These are phyloP conservation scores for Aspergillus novoparasiticus DNA, from an alignment of 2,329 filamentous ascomycete species.

Conservation along the genomic window DNA sequence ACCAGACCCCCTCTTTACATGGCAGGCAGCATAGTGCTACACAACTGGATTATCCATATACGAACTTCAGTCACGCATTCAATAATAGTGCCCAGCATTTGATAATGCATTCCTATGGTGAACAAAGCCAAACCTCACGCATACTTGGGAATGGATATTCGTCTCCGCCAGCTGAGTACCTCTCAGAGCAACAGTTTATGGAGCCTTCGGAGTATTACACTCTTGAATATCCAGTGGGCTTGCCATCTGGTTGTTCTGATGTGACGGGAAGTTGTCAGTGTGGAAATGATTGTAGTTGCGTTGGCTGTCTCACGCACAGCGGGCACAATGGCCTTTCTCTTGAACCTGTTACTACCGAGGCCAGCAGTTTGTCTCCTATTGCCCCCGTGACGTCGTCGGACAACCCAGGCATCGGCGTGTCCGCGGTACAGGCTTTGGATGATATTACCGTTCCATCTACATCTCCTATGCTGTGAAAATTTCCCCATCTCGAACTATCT, in stretches of 20 bases:
- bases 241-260: constrained; percentile 48
- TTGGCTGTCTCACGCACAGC: constrained; percentile 56
- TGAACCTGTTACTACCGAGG: constrained; percentile 22
- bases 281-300: constrained; percentile 54
- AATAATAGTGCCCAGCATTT: constrained; percentile 18
- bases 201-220: constrained; percentile 46
- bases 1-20: constrained; percentile 24
- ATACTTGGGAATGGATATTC: constrained; percentile 27
- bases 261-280: constrained; percentile 55
- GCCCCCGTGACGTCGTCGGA: constrained; percentile 5
- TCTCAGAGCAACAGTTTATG: constrained; percentile 37
- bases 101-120: constrained; percentile 24
- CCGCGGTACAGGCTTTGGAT: constrained; percentile 22
- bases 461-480: constrained; percentile 24
- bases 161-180: constrained; percentile 27
- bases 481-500: not conserved
- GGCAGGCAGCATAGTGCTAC: constrained; percentile 17
- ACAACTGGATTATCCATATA: constrained; percentile 23
- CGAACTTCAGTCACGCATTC: constrained; percentile 18
- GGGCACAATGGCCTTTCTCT: constrained; percentile 51
- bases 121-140: constrained; percentile 18
- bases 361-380: not conserved
- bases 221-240: constrained; percentile 43
- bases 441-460: constrained; percentile 24
- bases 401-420: constrained; percentile 11